A percentile compares a stretch with the other conserved stretches of the same genome.
These are phyloP conservation scores for Mycena galopus DNA, from an alignment of 768 basidiomycete species.

Conservation along the genomic window DNA sequence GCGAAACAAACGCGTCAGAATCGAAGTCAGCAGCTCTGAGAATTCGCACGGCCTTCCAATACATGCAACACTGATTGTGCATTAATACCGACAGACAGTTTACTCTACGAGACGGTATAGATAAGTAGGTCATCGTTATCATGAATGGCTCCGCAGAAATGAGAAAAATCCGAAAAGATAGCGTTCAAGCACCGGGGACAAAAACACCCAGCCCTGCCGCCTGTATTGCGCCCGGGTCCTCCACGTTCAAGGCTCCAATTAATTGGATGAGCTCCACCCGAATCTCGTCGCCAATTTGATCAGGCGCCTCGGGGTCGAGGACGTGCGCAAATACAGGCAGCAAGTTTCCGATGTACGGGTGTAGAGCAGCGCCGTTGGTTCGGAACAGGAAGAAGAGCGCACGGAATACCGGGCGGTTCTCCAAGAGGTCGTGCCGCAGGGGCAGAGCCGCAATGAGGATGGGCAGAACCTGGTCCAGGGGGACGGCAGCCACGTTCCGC, in stretches of 20 bases:
- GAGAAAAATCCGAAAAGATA: constrained; percentile 12
- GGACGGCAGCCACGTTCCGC: constrained; percentile 82
- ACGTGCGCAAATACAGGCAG: constrained; percentile 86
- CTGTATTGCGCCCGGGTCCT: constrained; percentile 84
- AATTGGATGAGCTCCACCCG: constrained; percentile 82
- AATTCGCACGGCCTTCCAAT: neutral
- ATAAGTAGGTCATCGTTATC: constrained; percentile 28
- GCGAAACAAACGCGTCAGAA: constrained; percentile 2
- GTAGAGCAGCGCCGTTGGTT: constrained; percentile 75
- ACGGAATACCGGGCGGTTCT: constrained; percentile 91
- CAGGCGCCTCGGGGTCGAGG: constrained; percentile 78
- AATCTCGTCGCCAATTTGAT: constrained; percentile 87
- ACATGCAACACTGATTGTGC: neutral
- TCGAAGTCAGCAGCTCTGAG: neutral
- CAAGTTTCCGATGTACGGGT: constrained; percentile 83
- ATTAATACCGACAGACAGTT: constrained; percentile 23
- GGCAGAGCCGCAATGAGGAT: constrained; percentile 87
- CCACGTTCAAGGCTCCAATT: constrained; percentile 76
- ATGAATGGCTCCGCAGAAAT: constrained; percentile 25
- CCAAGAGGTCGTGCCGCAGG: constrained; percentile 87
- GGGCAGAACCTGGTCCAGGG: constrained; percentile 92
- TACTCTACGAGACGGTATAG: constrained; percentile 27
- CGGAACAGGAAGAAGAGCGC: constrained; percentile 91
- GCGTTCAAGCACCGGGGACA: constrained; percentile 59
- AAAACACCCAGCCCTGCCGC: constrained; percentile 78